Evolutionary conservation across 1,284 basidiomycete genomes (phyloP).

Genomic region (Ustilago curta): DNA sequence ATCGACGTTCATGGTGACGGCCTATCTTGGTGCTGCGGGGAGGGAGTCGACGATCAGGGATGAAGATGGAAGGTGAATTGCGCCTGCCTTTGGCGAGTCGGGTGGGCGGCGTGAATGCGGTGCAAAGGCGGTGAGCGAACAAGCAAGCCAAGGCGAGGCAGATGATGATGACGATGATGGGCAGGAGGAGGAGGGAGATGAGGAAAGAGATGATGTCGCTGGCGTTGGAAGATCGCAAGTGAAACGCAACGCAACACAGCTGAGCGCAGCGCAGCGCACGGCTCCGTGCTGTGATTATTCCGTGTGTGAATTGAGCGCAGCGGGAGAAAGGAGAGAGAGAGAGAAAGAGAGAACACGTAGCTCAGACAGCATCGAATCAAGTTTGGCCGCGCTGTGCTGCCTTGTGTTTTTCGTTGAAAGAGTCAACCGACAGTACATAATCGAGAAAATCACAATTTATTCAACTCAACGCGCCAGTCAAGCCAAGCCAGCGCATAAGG

Average conservation of each 20-base stretch:
- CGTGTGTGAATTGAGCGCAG: constrained; percentile 6
- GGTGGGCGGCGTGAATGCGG: not conserved
- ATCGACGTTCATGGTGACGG: constrained; percentile 62
- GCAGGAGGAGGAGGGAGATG: not conserved
- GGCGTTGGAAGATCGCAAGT: constrained; percentile 30
- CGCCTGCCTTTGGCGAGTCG: constrained; percentile 19
- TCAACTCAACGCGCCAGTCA: constrained; percentile 9
- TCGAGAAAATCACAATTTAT: not conserved
- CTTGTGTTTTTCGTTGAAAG: not conserved
- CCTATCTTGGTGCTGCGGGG: not conserved
- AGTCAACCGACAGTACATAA: constrained; percentile 2
- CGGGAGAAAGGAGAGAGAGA: not conserved
- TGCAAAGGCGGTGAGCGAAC: not conserved
- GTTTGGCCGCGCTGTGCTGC: too few species aligned
- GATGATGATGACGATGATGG: constrained; percentile 1
- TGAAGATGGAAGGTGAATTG: not conserved
- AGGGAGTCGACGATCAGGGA: not conserved
- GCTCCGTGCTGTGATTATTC: constrained; percentile 17
- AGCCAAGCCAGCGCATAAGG: constrained; percentile 1
- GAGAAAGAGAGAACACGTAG: constrained; percentile 24
- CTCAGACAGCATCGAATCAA: not conserved
- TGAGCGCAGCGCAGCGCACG: constrained; percentile 17
- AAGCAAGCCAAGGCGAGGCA: constrained; percentile 14
- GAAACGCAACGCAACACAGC: constrained; percentile 1
- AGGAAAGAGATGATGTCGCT: constrained; percentile 13